Percentiles rank a stretch among this genome's conserved stretches.
phyloP scores from a whole-genome alignment of 2,329 filamentous ascomycete species.

The Nemania sp. region DNA sequence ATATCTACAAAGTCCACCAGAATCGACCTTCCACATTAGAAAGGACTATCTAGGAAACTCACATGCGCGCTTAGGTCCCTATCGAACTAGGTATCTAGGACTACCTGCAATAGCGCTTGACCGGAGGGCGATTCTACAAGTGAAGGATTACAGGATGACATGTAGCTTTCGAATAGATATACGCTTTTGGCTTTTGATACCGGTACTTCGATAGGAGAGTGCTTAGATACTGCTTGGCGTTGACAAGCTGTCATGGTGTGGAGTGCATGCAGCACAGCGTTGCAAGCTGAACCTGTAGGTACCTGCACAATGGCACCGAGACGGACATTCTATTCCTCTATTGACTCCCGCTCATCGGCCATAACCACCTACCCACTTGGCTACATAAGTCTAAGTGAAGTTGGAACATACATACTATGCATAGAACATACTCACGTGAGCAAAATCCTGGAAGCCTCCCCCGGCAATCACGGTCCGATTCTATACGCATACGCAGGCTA shows the following conservation, averaged over 20 bases:
- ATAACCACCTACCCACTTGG: too few species aligned
- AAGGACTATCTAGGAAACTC: neutral
- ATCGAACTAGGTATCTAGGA: neutral
- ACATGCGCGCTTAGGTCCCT: neutral
- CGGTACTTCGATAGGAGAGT: neutral
- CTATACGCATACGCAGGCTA: too few species aligned
- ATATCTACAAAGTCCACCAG: neutral
- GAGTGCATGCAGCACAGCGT: neutral
- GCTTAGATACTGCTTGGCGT: neutral
- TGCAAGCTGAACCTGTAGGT: constrained; percentile 5
- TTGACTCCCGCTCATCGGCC: too few species aligned
- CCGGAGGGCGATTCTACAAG: neutral
- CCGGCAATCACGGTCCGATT: neutral
- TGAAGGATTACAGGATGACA: neutral
- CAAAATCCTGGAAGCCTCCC: too few species aligned
- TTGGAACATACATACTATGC: too few species aligned
- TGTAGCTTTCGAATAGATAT: neutral
- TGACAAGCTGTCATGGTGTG: neutral
- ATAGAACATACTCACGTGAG: neutral
- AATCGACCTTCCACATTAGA: neutral
- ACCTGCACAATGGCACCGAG: neutral
- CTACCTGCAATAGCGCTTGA: neutral
- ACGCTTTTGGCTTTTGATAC: neutral
- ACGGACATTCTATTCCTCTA: neutral
- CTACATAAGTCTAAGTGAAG: too few species aligned